A percentile compares a stretch with the other conserved stretches of the same genome.
Evolutionary conservation across 306 rosid species (phyloP).

Genomic region (Cucurbita moschata): DNA sequence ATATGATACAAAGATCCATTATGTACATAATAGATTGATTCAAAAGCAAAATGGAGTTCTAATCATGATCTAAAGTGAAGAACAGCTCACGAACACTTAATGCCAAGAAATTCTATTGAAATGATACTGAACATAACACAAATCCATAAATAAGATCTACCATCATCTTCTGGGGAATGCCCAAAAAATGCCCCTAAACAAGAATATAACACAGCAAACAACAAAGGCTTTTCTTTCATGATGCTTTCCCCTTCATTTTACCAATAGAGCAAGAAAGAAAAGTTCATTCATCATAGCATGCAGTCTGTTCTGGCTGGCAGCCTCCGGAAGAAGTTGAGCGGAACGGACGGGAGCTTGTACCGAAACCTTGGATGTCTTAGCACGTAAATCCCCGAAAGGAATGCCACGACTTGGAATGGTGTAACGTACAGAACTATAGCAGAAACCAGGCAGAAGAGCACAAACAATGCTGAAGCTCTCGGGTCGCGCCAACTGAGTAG

Average conservation of each 20-base stretch:
- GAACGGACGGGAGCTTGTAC: conserved; percentile 61
- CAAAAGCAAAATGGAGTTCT: background rate
- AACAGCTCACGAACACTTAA: background rate
- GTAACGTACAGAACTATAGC: conserved; percentile 58
- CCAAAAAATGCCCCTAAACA: conserved; percentile 1
- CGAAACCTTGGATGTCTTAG: conserved; percentile 66
- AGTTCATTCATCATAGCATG: conserved; percentile 31
- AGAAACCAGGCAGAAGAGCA: conserved; percentile 50
- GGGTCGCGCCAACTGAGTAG: conserved; percentile 71
- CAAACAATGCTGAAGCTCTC: conserved; percentile 58
- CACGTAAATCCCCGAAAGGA: conserved; percentile 42
- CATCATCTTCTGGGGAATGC: background rate
- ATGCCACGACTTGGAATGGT: conserved; percentile 65
- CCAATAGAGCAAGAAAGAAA: background rate
- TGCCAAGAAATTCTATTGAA: background rate
- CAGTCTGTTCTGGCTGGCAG: conserved; percentile 63
- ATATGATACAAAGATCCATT: too few relatives aligned
- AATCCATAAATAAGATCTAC: background rate
- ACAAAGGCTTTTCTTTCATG: conserved; percentile 1
- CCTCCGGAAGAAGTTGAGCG: conserved; percentile 64
- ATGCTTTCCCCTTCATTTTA: background rate
- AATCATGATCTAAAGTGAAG: background rate
- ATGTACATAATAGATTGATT: background rate
- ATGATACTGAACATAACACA: background rate
- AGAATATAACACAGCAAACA: background rate